Percentiles rank a stretch among this genome's conserved stretches.
phyloP scores from a whole-genome alignment of 2,329 filamentous ascomycete species.

The Exophiala sp. region DNA sequence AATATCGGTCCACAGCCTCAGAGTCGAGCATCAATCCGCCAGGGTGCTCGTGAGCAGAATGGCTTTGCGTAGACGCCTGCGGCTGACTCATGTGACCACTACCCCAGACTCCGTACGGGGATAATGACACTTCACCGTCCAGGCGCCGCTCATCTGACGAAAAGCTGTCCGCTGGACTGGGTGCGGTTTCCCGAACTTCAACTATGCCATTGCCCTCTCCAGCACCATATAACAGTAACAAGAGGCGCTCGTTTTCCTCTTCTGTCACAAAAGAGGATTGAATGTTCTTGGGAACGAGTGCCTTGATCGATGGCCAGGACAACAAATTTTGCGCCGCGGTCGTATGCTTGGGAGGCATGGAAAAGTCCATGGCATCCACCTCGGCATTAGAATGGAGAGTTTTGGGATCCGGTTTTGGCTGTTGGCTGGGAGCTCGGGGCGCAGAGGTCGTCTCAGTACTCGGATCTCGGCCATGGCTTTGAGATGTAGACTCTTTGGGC shows the following conservation, averaged over 20 bases:
- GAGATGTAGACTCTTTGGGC: constrained; percentile 3
- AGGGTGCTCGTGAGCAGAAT: constrained; percentile 32
- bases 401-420: constrained; percentile 17
- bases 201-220: constrained; percentile 66
- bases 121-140: constrained; percentile 34
- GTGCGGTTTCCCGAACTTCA: constrained; percentile 40
- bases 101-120: constrained; percentile 50
- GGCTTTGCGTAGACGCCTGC: constrained; percentile 23
- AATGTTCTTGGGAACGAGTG: constrained; percentile 50
- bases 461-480: constrained; percentile 22
- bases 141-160: constrained; percentile 28
- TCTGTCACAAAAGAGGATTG: constrained; percentile 61
- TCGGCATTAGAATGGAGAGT: constrained; percentile 43
- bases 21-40: constrained; percentile 50
- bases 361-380: constrained; percentile 50
- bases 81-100: constrained; percentile 37
- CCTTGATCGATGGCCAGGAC: constrained; percentile 61
- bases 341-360: constrained; percentile 78
- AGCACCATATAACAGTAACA: constrained; percentile 68
- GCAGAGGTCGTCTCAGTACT: constrained; percentile 23
- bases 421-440: constrained; percentile 5
- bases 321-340: constrained; percentile 82
- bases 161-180: constrained; percentile 38
- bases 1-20: constrained; percentile 46
- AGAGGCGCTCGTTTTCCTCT: constrained; percentile 65